Evolutionary conservation across 2,329 filamentous ascomycete species (phyloP).

Genomic region (Penicillium hordei): DNA sequence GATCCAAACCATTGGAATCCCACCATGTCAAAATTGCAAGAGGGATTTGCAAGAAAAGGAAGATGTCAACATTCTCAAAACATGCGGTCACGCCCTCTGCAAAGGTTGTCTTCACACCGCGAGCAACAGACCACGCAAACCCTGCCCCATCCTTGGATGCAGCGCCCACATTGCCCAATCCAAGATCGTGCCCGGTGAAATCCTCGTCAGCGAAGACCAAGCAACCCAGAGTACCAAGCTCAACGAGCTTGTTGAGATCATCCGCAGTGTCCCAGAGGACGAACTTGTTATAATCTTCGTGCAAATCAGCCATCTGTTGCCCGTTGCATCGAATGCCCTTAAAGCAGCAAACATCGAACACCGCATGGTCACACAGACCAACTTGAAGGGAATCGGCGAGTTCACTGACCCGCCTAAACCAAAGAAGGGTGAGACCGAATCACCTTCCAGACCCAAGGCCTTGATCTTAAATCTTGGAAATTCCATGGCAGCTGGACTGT

Average conservation of each 20-base stretch:
- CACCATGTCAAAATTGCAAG: constrained; percentile 30
- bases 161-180: constrained; percentile 37
- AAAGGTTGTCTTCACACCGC: constrained; percentile 35
- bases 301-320: constrained; percentile 51
- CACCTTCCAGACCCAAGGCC: constrained; percentile 39
- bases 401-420: constrained; percentile 28
- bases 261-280: constrained; percentile 40
- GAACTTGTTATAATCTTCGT: constrained; percentile 60
- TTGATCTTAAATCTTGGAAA: constrained; percentile 59
- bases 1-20: constrained; percentile 18
- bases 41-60: constrained; percentile 26
- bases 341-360: constrained; percentile 31
- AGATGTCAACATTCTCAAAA: constrained; percentile 44
- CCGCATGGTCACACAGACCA: constrained; percentile 38
- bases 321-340: constrained; percentile 35
- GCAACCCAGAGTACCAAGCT: constrained; percentile 50
- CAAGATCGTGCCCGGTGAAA: constrained; percentile 43
- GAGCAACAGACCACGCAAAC: constrained; percentile 23
- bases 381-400: constrained; percentile 30
- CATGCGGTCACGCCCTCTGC: constrained; percentile 57
- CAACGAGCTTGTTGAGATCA: constrained; percentile 46
- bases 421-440: neutral
- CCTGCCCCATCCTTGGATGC: constrained; percentile 47
- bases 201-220: constrained; percentile 35
- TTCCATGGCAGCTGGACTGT: constrained; percentile 61